Evolutionary conservation across 2,329 filamentous ascomycete genomes (phyloP), one percentile per base, ranked within the genome.

Genomic region (Graphium sp.): DNA sequence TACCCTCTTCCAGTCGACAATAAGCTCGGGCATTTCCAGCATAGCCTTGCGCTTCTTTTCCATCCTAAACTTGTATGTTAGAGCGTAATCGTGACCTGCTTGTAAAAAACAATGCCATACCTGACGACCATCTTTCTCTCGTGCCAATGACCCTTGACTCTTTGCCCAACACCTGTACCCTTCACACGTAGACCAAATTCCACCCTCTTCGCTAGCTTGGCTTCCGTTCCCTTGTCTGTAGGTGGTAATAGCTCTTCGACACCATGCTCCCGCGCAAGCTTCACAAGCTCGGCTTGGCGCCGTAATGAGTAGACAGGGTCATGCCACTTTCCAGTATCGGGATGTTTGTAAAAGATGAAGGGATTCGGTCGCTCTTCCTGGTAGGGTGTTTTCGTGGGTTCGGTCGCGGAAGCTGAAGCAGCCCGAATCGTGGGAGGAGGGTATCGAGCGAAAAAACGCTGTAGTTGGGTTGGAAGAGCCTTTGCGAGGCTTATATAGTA

Each of bases 131-230:
- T 60, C 44, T 77, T 78, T 48, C 89, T 72, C 63, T 98, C 89
- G 72, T 85, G 81, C 42, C 73, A 66, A 55, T 94, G 87, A 52
- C 89, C 89, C 76, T 95, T 98, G 50, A 94, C 87, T 54, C 67
- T 74, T 56, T 94, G 75, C 33, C 84, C 87, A 40, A 83, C 74
- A 62, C 89, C 87, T 2, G 87, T 95, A 42, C 87, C 87, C 68
- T 85, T 87, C 33, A 94, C 79, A 36, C 75, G 66, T 50, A 93
- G 49, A 28, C 85, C 87, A 38, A 76, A 66, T 59, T 91, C 79
- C 33, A 83, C 69, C 33, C 81, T 62, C 49, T 73, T 68, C 43
- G 70, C 64, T 44, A 84, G 66, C 50, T 64, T 73, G 47, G 69
- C 66, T 40, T 74, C 76, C 3, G 75, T 76, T 41, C 74, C 73